Percentiles rank a stretch among this genome's conserved stretches.
Conservation (phyloP, 2,329 filamentous ascomycete genomes). For the Amphichorda felina region DNA sequence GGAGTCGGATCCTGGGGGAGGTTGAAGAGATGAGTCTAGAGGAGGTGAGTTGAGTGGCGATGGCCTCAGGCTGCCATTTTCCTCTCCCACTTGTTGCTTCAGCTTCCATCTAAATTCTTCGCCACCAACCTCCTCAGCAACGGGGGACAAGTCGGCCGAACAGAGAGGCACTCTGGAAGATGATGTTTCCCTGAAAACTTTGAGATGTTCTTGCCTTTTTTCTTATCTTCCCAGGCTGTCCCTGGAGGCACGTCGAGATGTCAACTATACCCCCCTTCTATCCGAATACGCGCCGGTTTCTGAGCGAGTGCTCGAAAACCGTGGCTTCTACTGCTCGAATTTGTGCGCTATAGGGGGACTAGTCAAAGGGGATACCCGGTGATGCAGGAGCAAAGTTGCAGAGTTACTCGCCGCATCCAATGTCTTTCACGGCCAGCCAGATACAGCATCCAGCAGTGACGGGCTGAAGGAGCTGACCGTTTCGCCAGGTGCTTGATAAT, state of each 20-base stretch:
- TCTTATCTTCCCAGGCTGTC: neutral
- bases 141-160: neutral
- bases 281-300: too few species aligned
- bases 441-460: neutral
- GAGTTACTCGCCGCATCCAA: too few species aligned
- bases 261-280: too few species aligned
- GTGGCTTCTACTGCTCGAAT: too few species aligned
- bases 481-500: slow-evolving; percentile 9
- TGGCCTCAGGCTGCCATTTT: slow-evolving; percentile 4
- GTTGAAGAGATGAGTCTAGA: slow-evolving; percentile 46
- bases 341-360: too few species aligned
- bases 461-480: neutral
- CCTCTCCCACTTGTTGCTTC: neutral
- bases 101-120: neutral
- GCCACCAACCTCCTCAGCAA: neutral
- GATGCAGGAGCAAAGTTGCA: too few species aligned
- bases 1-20: slow-evolving; percentile 38
- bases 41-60: slow-evolving; percentile 33
- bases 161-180: too few species aligned
- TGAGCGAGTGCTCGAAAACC: too few species aligned
- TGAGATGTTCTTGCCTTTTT: neutral
- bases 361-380: too few species aligned
- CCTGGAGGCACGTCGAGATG: too few species aligned
- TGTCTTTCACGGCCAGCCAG: too few species aligned
- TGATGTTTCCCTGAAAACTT: neutral